Percentiles rank a stretch among this genome's conserved stretches.
Conservation (phyloP, 768 basidiomycete genomes). For the Hysterangium stoloniferum region DNA sequence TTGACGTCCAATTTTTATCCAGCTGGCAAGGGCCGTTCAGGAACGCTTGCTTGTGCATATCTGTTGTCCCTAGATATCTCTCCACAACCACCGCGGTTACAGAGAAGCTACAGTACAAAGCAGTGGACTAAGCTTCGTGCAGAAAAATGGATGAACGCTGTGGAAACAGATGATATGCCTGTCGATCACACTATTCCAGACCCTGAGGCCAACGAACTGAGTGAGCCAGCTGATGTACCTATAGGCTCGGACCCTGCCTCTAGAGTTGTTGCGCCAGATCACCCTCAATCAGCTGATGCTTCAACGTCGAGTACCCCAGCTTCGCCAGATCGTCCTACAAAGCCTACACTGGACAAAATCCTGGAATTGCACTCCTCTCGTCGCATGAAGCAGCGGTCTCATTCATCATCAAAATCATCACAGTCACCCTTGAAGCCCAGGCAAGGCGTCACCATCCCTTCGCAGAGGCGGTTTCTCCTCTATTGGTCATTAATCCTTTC, state of each 20-base stretch:
- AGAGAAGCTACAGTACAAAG: conserved; percentile 38
- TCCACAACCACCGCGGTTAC: conserved; percentile 40
- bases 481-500: conserved; percentile 70
- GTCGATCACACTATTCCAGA: conserved; percentile 25
- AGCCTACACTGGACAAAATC: conserved; percentile 40
- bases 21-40: conserved; percentile 83
- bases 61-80: conserved; percentile 50
- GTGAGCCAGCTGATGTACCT: not conserved
- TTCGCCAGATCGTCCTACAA: conserved; percentile 14
- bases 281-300: no score
- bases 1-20: not conserved
- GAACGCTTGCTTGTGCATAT: conserved; percentile 79
- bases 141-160: conserved; percentile 38
- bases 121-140: conserved; percentile 41
- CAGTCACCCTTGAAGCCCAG: conserved; percentile 23
- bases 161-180: conserved; percentile 29
- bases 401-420: conserved; percentile 15
- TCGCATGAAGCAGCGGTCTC: conserved; percentile 47
- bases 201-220: not conserved
- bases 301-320: conserved; percentile 1
- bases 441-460: conserved; percentile 73
- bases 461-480: conserved; percentile 69
- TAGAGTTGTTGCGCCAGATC: not conserved
- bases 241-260: not conserved
- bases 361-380: conserved; percentile 62